Percentiles rank a stretch among this genome's conserved stretches.
phyloP scores from a whole-genome alignment of 1,139 yeast genomes.

The Saccharomyces uvarum region DNA sequence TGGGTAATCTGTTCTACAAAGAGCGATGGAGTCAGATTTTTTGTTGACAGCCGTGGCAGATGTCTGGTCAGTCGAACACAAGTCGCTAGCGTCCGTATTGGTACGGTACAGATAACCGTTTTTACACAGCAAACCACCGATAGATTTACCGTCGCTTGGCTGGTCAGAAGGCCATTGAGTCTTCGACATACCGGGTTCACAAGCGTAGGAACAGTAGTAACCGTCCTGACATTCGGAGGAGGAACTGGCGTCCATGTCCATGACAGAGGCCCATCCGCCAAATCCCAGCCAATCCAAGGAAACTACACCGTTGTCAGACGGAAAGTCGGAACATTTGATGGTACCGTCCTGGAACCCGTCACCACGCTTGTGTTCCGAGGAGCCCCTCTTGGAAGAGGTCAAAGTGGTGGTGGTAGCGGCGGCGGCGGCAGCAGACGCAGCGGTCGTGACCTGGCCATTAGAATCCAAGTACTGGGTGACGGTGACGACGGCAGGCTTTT shows the following conservation, averaged over 20 bases:
- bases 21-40: constrained; percentile 59
- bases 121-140: constrained; percentile 84
- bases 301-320: constrained; percentile 86
- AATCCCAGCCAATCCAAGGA: constrained; percentile 70
- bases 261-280: constrained; percentile 91
- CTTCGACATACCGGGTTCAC: constrained; percentile 95
- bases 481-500: constrained; percentile 41
- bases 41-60: constrained; percentile 64
- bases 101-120: constrained; percentile 74
- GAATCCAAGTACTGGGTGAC: constrained; percentile 42
- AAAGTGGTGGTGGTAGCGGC: constrained; percentile 19
- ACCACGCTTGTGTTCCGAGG: constrained; percentile 24
- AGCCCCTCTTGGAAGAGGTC: constrained; percentile 13
- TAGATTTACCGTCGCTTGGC: constrained; percentile 78
- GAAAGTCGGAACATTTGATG: constrained; percentile 68
- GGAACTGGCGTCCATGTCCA: constrained; percentile 56
- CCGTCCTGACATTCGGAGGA: constrained; percentile 71
- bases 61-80: constrained; percentile 79
- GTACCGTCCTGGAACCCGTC: constrained; percentile 71
- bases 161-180: constrained; percentile 90
- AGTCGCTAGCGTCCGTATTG: constrained; percentile 50
- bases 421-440: constrained; percentile 18
- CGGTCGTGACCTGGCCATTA: constrained; percentile 32
- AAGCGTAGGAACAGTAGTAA: constrained; percentile 91
- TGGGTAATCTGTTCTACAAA: constrained; percentile 98